Evolutionary conservation across 768 basidiomycete genomes (phyloP).

Genomic region (Suillus subaureus): DNA sequence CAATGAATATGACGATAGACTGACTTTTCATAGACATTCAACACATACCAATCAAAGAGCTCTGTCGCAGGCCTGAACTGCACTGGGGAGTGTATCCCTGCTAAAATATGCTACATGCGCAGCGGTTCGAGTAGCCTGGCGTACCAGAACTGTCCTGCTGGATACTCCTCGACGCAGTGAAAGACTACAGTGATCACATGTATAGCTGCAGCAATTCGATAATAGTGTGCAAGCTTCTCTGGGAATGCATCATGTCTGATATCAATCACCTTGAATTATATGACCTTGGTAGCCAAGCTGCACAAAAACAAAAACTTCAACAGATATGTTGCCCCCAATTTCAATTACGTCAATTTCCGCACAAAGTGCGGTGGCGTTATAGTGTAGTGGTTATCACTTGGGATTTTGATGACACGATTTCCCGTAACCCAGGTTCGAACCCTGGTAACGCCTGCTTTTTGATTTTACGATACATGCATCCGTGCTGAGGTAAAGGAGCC

Average conservation of each 20-base stretch:
- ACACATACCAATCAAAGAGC: conserved; percentile 69
- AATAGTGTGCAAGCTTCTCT: background rate
- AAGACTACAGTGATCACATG: background rate
- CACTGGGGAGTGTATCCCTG: conserved; percentile 53
- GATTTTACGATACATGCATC: background rate
- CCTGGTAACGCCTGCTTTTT: conserved; percentile 37
- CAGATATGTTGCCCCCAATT: background rate
- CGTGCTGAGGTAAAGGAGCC: too few relatives aligned
- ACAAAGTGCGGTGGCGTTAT: conserved; percentile 27
- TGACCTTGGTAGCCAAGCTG: background rate
- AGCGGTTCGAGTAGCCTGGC: conserved; percentile 67
- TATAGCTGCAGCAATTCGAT: background rate
- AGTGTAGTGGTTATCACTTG: conserved; percentile 45
- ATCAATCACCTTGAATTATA: background rate
- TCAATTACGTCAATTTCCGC: background rate
- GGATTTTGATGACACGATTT: conserved; percentile 34
- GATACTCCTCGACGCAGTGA: conserved; percentile 61
- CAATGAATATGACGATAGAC: background rate
- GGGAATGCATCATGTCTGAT: background rate
- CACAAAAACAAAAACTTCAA: background rate
- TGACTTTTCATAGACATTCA: conserved; percentile 49
- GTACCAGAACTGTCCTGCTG: conserved; percentile 56
- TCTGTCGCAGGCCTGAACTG: conserved; percentile 55
- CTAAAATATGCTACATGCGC: conserved; percentile 74
- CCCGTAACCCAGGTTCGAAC: conserved; percentile 43